Base-by-base conservation (phyloP, 805 yeast genomes). In the Ogataea dorogensis region DNA sequence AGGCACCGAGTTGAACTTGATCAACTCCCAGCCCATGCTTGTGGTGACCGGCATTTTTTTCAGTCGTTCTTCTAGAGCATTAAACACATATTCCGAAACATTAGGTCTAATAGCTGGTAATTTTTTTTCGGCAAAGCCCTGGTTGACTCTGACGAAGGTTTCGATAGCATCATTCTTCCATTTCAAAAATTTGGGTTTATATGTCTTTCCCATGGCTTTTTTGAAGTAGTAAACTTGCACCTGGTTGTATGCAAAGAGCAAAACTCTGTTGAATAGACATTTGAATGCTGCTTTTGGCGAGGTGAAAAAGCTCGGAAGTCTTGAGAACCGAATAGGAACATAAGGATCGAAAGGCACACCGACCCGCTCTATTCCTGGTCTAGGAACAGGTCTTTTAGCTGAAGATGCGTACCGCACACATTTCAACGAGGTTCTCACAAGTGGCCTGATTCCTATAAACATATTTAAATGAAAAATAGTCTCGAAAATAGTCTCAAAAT, bases 121-220 rank as follows among this genome's bases (percentile, higher is more conserved):
- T 45, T 79, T 68, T 20, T 67, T 68, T 13, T 67, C 56, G 2
- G 95, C 91, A 67, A 89, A 89, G 2, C 87, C 79, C 52, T 79
- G 78, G 63, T 89, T 87, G n/a, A 86, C 81, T 39, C 75, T 75
- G 18, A 82, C 83, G 58, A 79, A 88, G 33, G 68, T 68, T 49
- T 86, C 86, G 49, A 89, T 78, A 6, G 95, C 95, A 19, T 71
- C 72, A 60, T 87, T 91, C 59, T 85, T 86, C 96, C 96, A 89
- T 42, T 79, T 73, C 14, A 77, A 56, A 47, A 81, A 82, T 27
- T 77, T 65, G 20, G 89, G 86, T 59, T 78, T 82, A 38, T 73
- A 56, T 3, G 58, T 65, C 28, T 50, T 50, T 16, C 61, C 59
- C 57, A 59, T 56, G 12, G 53, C 44, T 28, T 47, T 51, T 31